phyloP scores from a whole-genome alignment of 2,329 filamentous ascomycete species.

The Exophiala lecanii-corni region DNA sequence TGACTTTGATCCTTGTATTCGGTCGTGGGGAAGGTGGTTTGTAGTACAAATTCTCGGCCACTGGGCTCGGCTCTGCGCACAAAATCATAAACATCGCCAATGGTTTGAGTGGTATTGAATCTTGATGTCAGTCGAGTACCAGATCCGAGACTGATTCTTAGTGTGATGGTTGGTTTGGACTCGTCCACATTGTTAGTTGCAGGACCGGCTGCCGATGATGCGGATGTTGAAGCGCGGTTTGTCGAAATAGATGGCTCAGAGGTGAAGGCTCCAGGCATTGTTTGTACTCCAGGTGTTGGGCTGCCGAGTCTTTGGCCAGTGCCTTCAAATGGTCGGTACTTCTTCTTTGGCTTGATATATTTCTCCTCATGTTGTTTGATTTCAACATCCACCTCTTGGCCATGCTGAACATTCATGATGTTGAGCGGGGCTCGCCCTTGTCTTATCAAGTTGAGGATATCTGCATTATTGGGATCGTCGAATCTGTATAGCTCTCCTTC shows the following conservation, averaged over 20 bases:
- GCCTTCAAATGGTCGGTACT: slow-evolving; percentile 60
- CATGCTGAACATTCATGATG: slow-evolving; percentile 58
- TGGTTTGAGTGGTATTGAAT: slow-evolving; percentile 62
- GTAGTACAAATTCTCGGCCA: slow-evolving; percentile 54
- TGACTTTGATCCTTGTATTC: slow-evolving; percentile 54
- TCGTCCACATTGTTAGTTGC: slow-evolving; percentile 50
- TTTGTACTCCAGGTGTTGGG: slow-evolving; percentile 52
- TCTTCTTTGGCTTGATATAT: slow-evolving; percentile 58
- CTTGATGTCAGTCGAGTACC: slow-evolving; percentile 57
- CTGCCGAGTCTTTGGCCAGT: slow-evolving; percentile 59
- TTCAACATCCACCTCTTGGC: slow-evolving; percentile 62
- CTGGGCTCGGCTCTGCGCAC: slow-evolving; percentile 50
- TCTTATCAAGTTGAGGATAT: slow-evolving; percentile 59
- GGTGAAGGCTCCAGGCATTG: slow-evolving; percentile 25
- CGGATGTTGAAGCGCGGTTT: slow-evolving; percentile 28
- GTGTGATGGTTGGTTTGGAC: slow-evolving; percentile 53
- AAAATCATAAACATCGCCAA: slow-evolving; percentile 61
- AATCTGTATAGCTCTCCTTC: slow-evolving; percentile 60
- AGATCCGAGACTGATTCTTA: slow-evolving; percentile 61
- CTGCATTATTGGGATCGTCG: slow-evolving; percentile 59
- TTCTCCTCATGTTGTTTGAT: slow-evolving; percentile 58
- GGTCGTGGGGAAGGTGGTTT: slow-evolving; percentile 63
- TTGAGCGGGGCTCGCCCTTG: slow-evolving; percentile 58
- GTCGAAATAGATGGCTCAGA: slow-evolving; percentile 33
- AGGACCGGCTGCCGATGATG: slow-evolving; percentile 27